Base-by-base conservation (phyloP, 2,329 filamentous ascomycete species). In the Fusarium begoniae region DNA sequence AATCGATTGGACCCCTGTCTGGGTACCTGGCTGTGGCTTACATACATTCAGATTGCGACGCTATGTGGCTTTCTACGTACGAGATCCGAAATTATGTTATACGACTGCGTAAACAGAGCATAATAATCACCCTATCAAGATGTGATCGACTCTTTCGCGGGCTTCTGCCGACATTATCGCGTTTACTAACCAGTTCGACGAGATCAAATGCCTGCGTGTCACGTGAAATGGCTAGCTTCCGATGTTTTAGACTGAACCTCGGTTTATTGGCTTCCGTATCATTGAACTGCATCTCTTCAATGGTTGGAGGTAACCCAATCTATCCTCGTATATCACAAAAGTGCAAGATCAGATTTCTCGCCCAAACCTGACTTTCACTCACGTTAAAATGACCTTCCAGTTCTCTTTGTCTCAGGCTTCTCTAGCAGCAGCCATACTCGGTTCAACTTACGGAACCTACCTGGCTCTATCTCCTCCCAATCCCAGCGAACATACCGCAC, bases 391-490 rank as follows among this genome's bases (percentile, higher is more conserved):
- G 76, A 2, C 61, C 22, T n/a, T 64, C 8, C 48, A 61, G 28
- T 38, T 53, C n/a, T 66, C 63, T 1, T 17, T 75, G 5, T 40
- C 70, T 8, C 78, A 79, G 35, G 43, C 62, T 13, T 70, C 72
- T 10, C 45, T 78, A 14, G 76, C 71, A 18, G 69, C 70, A 12
- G 68, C 79, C 3, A 75, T 82, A 18, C 22, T 81, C 7, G 73
- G 73, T 41, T 80, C 82, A 9, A 63, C 76, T 14, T 55, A 72
- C 20, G 82, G 80, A 6, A 81, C 78, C 18, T 83, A 81, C 45
- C 22, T 77, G 28, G 79, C 77, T 35, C 63, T 82, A 24, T 75
- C 77, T 7, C 80, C 81, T 11, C 82, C 82, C 8, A 81, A 82
- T 51, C 79, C 78, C 13, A 71, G 59, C 38, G 65, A 66, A 1